phyloP scores from a whole-genome alignment of 176 grass and related monocot genomes.

The Zoysia pacifica region DNA sequence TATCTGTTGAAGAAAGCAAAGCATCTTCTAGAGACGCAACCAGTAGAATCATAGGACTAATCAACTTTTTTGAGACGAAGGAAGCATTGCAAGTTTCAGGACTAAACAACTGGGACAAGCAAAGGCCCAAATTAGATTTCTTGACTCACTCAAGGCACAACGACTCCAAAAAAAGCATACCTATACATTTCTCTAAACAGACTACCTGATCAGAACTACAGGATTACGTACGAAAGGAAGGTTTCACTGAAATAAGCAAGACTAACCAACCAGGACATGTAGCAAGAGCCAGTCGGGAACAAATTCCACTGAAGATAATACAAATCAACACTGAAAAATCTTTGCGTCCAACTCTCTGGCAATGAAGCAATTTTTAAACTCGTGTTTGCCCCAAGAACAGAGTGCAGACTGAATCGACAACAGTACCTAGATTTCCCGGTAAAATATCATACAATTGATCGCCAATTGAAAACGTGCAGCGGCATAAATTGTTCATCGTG shows the following conservation, averaged over 20 bases:
- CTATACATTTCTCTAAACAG: not conserved
- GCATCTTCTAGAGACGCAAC: not conserved
- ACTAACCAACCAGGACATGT: not conserved
- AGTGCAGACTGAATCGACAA: not conserved
- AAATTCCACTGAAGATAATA: no score
- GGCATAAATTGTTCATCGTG: not conserved
- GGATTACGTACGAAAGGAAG: not conserved
- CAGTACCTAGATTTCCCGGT: not conserved
- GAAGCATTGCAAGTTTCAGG: no score
- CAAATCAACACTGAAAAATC: not conserved
- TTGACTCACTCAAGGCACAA: slow-evolving; percentile 21
- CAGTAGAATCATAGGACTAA: not conserved
- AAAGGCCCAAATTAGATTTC: slow-evolving; percentile 17
- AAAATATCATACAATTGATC: not conserved
- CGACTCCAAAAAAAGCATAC: not conserved
- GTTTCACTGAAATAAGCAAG: slow-evolving; percentile 4
- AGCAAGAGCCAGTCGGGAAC: no score
- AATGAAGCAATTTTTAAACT: no score
- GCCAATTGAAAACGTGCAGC: not conserved
- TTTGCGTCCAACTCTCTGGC: not conserved
- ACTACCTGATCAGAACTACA: not conserved
- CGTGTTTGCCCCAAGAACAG: not conserved
- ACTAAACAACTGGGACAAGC: slow-evolving; percentile 4
- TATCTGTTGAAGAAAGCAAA: not conserved
- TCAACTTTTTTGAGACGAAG: not conserved